phyloP scores from a whole-genome alignment of 1,139 yeast genomes.

The Yamadazyma trypodendri region DNA sequence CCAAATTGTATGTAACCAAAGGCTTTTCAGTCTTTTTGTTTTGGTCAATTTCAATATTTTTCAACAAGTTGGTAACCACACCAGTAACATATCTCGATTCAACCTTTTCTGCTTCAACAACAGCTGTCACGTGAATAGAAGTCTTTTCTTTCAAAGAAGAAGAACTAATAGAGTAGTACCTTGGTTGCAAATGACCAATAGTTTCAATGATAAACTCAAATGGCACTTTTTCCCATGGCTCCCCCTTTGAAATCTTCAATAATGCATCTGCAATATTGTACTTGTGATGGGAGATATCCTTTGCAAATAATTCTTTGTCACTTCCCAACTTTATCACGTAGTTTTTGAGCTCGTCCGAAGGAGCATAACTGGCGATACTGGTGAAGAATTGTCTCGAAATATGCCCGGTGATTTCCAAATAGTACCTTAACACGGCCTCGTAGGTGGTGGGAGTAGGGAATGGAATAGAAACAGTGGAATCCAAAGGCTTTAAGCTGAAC shows the following conservation, averaged over 20 bases:
- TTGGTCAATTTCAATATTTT: conserved; percentile 66
- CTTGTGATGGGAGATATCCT: conserved; percentile 57
- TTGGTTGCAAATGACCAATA: conserved; percentile 81
- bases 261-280: conserved; percentile 79
- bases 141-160: conserved; percentile 79
- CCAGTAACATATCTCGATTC: conserved; percentile 58
- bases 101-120: conserved; percentile 73
- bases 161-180: conserved; percentile 95
- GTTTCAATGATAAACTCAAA: conserved; percentile 82
- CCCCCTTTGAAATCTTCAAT: conserved; percentile 57
- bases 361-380: conserved; percentile 82
- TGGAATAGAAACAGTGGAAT: conserved; percentile 68
- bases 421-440: conserved; percentile 82
- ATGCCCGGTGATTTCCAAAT: conserved; percentile 89
- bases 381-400: conserved; percentile 85
- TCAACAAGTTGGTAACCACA: conserved; percentile 86
- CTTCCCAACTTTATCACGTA: conserved; percentile 56
- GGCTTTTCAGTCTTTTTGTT: conserved; percentile 47
- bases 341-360: conserved; percentile 57
- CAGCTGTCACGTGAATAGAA: conserved; percentile 81
- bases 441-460: conserved; percentile 92
- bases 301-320: conserved; percentile 68
- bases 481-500: conserved; percentile 67
- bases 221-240: conserved; percentile 73
- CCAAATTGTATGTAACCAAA: conserved; percentile 62